Evolutionary conservation across 345 rosid species (phyloP), one percentile per base, ranked within the genome.

Genomic region (Euphorbia peplus): DNA sequence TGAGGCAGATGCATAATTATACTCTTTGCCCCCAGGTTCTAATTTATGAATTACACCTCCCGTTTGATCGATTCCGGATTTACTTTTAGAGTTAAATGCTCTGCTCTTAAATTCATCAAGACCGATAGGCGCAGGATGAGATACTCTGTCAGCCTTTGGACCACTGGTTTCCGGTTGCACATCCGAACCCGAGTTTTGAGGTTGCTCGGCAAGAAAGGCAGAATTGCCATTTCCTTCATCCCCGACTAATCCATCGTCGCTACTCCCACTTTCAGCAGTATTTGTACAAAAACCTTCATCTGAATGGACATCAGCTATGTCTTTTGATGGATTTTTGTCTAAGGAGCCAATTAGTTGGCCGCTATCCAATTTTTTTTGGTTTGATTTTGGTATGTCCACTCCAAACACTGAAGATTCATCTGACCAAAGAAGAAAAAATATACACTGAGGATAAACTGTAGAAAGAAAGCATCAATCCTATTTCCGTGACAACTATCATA

Each of bases 51-150:
- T 74, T 56, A 91, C 79, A 70, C 85, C 85, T 42, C 87, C 95
- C 61, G 82, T 74, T 62, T 87, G 88, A 82, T 80, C 86, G 61
- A 80, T 83, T 41, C 79, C 85, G 9, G 88, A 77, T 80, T 84
- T 92, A 77, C 83, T 75, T 82, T 57, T 90, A 41, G 90, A 77
- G 79, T 71, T 73, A 70, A 87, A 84, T 4, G 86, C 80, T 81
- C 82, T 83, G 85, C 96, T 95, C 87, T 92, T 95, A 83, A 90
- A 95, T 80, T 92, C 99, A 62, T 95, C 97, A 73, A 95, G 88
- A 59, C 89, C 89, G 72, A 80, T 81, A 4, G 93, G 92, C 71
- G 83, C 84, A 60, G 84, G 77, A 63, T 77, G 91, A 66, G 88
- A 75, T 62, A 80, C 70, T 69, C 81, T 76, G 70, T 87, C 86